Conservation (phyloP, 1,284 basidiomycete genomes). For the Ganoderma leucocontextum region DNA sequence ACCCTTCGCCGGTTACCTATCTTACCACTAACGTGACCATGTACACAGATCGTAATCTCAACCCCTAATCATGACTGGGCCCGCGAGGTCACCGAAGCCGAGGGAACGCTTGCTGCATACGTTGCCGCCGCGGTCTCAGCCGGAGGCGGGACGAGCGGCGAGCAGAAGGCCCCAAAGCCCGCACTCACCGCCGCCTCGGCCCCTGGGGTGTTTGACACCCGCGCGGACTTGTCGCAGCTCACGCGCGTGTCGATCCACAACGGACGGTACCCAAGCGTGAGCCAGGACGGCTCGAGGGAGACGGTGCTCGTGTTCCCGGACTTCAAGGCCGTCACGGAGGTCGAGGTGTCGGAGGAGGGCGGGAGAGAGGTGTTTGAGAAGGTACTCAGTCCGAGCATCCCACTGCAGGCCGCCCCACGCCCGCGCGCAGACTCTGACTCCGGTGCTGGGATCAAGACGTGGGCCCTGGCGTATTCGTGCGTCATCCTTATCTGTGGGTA, state of each 20-base stretch:
- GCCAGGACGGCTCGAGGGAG: conserved; percentile 64
- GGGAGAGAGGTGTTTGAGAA: conserved; percentile 75
- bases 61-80: conserved; percentile 91
- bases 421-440: conserved; percentile 36
- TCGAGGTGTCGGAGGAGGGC: conserved; percentile 68
- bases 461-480: conserved; percentile 79
- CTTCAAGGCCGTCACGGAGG: conserved; percentile 81
- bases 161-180: conserved; percentile 20
- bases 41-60: conserved; percentile 78
- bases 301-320: conserved; percentile 91
- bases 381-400: conserved; percentile 61
- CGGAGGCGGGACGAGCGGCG: neutral
- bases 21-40: neutral
- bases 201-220: conserved; percentile 60
- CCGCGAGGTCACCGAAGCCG: conserved; percentile 74
- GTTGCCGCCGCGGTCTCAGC: conserved; percentile 44
- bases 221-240: conserved; percentile 47
- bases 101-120: conserved; percentile 72
- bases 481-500: conserved; percentile 79
- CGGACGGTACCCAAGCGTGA: conserved; percentile 77
- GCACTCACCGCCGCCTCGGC: conserved; percentile 37
- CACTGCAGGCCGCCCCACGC: conserved; percentile 44
- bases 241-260: conserved; percentile 79
- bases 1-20: neutral
- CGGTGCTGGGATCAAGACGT: conserved; percentile 63